These are phyloP conservation scores for Dalbergia cochinchinensis DNA, from an alignment of 306 rosid genomes.

Conservation along the genomic window DNA sequence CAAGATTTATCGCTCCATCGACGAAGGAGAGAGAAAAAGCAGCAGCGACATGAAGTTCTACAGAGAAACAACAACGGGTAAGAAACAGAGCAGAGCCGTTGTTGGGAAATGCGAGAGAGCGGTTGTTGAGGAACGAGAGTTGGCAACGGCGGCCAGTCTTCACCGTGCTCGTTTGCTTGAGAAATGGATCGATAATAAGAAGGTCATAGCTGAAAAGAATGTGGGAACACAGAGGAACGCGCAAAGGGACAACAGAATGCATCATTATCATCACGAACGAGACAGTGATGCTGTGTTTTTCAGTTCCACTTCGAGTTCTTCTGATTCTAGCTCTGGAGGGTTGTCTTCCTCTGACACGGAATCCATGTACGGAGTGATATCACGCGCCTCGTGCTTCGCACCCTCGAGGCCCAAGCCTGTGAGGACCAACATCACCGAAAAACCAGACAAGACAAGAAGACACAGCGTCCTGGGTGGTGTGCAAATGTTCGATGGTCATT, in stretches of 20 bases:
- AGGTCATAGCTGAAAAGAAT: conserved; percentile 37
- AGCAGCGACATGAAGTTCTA: conserved; percentile 55
- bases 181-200: conserved; percentile 66
- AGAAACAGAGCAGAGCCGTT: conserved; percentile 55
- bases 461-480: conserved; percentile 39
- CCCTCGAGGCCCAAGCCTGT: conserved; percentile 65
- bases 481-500: conserved; percentile 37
- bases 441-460: conserved; percentile 50
- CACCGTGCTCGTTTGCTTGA: conserved; percentile 59
- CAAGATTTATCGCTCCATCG: conserved; percentile 84
- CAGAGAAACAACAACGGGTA: conserved; percentile 49
- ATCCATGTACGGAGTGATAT: conserved; percentile 55
- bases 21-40: conserved; percentile 54
- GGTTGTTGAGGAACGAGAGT: conserved; percentile 38
- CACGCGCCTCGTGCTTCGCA: conserved; percentile 60
- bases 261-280: conserved; percentile 32
- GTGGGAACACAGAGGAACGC: conserved; percentile 2
- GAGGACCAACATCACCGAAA: conserved; percentile 51
- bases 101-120: conserved; percentile 38
- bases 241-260: conserved; percentile 51
- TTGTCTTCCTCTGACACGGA: conserved; percentile 90
- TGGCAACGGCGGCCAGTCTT: not conserved
- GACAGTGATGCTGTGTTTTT: conserved; percentile 69
- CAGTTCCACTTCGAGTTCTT: conserved; percentile 78
- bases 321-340: conserved; percentile 85